Percentiles rank a stretch among this genome's conserved stretches.
Conservation (phyloP, 1,284 basidiomycete genomes). For the Austropuccinia psidii region DNA sequence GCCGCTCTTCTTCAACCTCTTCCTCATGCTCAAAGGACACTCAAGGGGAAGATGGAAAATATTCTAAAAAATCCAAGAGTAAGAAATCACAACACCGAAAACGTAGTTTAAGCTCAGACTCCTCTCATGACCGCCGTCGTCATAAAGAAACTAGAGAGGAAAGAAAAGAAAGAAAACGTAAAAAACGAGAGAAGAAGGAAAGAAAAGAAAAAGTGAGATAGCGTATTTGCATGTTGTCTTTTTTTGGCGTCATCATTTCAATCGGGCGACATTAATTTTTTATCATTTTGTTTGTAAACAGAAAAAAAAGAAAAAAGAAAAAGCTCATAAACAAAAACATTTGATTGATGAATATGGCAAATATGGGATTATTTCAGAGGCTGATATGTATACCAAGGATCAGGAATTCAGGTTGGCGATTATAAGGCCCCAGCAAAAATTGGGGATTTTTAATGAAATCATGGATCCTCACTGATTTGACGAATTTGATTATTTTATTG, state of each 20-base stretch:
- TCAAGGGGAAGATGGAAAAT: not conserved
- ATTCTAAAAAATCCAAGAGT: conserved; percentile 12
- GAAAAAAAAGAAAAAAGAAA: conserved; percentile 1
- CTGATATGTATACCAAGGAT: conserved; percentile 56
- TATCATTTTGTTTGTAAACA: not conserved
- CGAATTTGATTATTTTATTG: not conserved
- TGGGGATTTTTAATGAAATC: not conserved
- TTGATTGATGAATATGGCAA: conserved; percentile 70
- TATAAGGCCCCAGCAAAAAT: too few species aligned
- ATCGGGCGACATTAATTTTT: not conserved
- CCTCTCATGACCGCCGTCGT: not conserved
- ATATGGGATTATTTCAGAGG: conserved; percentile 71
- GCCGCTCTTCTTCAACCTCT: not conserved
- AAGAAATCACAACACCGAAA: conserved; percentile 14
- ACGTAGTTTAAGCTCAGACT: conserved; percentile 6
- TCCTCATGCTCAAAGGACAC: not conserved
- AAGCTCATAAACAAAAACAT: conserved; percentile 53
- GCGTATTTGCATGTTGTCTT: not conserved
- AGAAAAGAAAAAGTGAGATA: not conserved
- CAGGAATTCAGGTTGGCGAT: conserved; percentile 33
- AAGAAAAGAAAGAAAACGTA: conserved; percentile 14
- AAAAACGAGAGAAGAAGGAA: conserved; percentile 2
- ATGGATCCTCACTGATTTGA: conserved; percentile 1
- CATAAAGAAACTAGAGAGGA: conserved; percentile 16
- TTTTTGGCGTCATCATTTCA: not conserved